phyloP scores from a whole-genome alignment of 176 grass and related monocot species.

The Typha latifolia region DNA sequence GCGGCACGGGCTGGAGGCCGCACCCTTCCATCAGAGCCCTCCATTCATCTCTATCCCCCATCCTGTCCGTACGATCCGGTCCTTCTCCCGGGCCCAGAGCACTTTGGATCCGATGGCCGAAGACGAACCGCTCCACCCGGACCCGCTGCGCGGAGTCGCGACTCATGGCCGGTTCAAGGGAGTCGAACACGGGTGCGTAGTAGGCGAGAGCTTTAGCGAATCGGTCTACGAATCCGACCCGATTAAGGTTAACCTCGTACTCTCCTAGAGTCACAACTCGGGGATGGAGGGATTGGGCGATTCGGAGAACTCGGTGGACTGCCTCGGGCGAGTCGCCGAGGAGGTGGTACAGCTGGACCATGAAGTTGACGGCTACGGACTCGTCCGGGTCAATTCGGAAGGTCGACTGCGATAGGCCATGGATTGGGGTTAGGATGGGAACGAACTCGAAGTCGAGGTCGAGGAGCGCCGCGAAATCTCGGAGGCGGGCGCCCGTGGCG shows the following conservation, averaged over 20 bases:
- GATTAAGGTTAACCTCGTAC: constrained; percentile 73
- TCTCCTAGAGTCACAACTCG: constrained; percentile 73
- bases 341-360: constrained; percentile 80
- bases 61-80: constrained; percentile 45
- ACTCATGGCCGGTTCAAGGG: constrained; percentile 68
- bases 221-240: constrained; percentile 43
- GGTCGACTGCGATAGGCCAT: constrained; percentile 48
- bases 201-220: constrained; percentile 67
- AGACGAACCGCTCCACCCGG: constrained; percentile 61
- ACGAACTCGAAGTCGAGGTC: constrained; percentile 88
- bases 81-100: constrained; percentile 48
- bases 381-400: constrained; percentile 68
- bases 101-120: constrained; percentile 57
- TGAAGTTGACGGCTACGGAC: constrained; percentile 83
- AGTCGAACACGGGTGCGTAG: constrained; percentile 72
- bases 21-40: constrained; percentile 53
- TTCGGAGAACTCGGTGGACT: constrained; percentile 38
- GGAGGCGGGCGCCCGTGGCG: constrained; percentile 67
- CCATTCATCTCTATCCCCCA: constrained; percentile 65
- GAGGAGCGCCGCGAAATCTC: constrained; percentile 69
- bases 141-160: constrained; percentile 53
- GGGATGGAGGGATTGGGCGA: constrained; percentile 60
- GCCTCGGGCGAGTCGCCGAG: constrained; percentile 58
- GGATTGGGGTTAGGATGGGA: constrained; percentile 58
- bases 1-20: constrained; percentile 43